Base-by-base conservation (phyloP, 192 early-diverging fungal genomes). In the Coemansia sp. region DNA sequence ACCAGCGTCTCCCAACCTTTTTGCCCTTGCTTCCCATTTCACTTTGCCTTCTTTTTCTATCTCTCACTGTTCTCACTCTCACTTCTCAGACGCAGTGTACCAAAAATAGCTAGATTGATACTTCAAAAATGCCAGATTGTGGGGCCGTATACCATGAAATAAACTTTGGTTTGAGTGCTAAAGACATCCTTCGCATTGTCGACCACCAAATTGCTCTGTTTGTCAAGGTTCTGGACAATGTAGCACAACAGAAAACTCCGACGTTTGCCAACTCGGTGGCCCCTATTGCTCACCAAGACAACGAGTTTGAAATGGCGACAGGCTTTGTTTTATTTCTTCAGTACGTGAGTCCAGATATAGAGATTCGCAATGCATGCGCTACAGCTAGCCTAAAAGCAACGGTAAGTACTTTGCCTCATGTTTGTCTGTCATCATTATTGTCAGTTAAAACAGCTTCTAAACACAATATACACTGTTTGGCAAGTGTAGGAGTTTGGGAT, bases 361-460 rank as follows among this genome's bases (percentile, higher is more conserved):
- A 60, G 38, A 79, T 88, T 6, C 84, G 88, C 38, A 84, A 86
- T 19, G 88, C 88, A 12, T 76, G 85, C 11, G 78, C 81, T n/a
- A 84, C 83, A 4, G 88, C 85, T 1, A 82, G 84, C 48, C 79
- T 83, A 53, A 61, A 74, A 12, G 66, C 81, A 22, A 35, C 37
- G 14, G 43, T 48, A 48, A 48, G 58, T 47, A 41, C 8, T 21
- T 11, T 49, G 45, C 45, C 45, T 17, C 45, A 48, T 48, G 12
- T 48, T 48, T 48, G 12, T 6, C 12, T 68, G 39, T 22, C 5
- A 70, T 63, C n/a, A 24, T 49, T 12, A 56, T 76, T 39, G 50
- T 38, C 1, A 48, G 17, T 19, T 48, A 14, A 5, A n/a, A 48
- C 45, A 48, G 39, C 39, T 41, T 14, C 39, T 49, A 21, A 21